Evolutionary conservation across 495 filamentous ascomycete species (phyloP).

Genomic region (Aspergillus hancockii): DNA sequence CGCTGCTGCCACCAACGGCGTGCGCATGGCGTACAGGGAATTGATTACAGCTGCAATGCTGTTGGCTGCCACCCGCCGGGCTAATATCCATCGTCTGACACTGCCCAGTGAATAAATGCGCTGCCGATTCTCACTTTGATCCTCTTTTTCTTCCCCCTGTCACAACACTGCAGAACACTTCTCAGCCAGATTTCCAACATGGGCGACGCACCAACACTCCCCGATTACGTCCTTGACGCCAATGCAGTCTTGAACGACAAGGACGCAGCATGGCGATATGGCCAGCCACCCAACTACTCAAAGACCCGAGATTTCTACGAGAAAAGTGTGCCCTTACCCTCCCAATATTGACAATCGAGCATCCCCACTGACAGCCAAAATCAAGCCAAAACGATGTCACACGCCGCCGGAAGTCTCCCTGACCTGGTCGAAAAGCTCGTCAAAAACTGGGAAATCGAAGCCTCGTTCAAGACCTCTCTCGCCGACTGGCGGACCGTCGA

Average conservation of each 20-base stretch:
- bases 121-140: background rate
- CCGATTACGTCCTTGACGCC: slow-evolving; percentile 61
- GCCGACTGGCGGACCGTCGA: slow-evolving; percentile 66
- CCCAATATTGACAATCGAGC: background rate
- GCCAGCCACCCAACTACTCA: slow-evolving; percentile 58
- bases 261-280: slow-evolving; percentile 58
- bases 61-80: background rate
- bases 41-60: background rate
- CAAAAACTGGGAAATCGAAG: slow-evolving; percentile 74
- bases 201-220: slow-evolving; percentile 28
- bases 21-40: background rate
- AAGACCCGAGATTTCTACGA: slow-evolving; percentile 54
- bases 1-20: background rate
- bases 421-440: slow-evolving; percentile 66
- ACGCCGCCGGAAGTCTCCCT: slow-evolving; percentile 56
- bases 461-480: slow-evolving; percentile 61
- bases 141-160: background rate
- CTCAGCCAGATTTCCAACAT: background rate
- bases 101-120: background rate
- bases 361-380: background rate
- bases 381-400: slow-evolving; percentile 54
- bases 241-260: slow-evolving; percentile 59
- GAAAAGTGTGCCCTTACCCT: slow-evolving; percentile 43
- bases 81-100: background rate
- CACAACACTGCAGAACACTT: background rate